Conservation (phyloP, 1,284 basidiomycete species). For the Marasmius fiardii region DNA sequence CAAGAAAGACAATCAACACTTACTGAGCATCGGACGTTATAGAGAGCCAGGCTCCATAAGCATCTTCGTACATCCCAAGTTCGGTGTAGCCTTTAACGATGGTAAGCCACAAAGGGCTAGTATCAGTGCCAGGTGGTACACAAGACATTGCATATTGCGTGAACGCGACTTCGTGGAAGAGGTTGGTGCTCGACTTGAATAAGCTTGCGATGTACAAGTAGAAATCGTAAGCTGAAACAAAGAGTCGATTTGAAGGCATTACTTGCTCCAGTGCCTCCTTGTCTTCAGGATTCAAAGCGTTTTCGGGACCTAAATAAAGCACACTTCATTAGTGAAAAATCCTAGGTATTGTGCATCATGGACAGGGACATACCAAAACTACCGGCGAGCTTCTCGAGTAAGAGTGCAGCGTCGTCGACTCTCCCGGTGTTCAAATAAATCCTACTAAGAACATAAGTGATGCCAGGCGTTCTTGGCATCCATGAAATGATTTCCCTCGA, state of each 20-base stretch:
- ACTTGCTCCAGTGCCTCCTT: constrained; percentile 58
- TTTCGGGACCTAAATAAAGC: constrained; percentile 45
- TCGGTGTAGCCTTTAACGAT: constrained; percentile 78
- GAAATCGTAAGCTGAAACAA: constrained; percentile 67
- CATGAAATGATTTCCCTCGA: constrained; percentile 66
- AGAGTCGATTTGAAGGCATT: constrained; percentile 54
- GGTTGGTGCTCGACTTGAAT: constrained; percentile 59
- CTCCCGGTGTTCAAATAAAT: constrained; percentile 70
- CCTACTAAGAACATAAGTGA: constrained; percentile 70
- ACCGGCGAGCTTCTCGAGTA: constrained; percentile 76
- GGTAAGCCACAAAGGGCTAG: constrained; percentile 69
- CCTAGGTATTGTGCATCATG: constrained; percentile 1
- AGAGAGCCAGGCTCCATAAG: constrained; percentile 75
- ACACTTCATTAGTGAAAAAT: constrained; percentile 9
- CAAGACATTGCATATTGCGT: constrained; percentile 75
- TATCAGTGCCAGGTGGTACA: constrained; percentile 50
- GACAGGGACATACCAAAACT: constrained; percentile 60
- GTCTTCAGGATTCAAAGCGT: constrained; percentile 56
- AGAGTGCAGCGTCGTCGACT: constrained; percentile 67
- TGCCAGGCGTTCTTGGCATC: constrained; percentile 74
- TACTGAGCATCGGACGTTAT: constrained; percentile 76
- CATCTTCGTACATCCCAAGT: constrained; percentile 77
- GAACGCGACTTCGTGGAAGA: constrained; percentile 69
- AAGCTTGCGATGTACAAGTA: constrained; percentile 75
- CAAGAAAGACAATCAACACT: constrained; percentile 29